Conservation (phyloP, 495 filamentous ascomycete genomes). For the Aspergillus leporis region DNA sequence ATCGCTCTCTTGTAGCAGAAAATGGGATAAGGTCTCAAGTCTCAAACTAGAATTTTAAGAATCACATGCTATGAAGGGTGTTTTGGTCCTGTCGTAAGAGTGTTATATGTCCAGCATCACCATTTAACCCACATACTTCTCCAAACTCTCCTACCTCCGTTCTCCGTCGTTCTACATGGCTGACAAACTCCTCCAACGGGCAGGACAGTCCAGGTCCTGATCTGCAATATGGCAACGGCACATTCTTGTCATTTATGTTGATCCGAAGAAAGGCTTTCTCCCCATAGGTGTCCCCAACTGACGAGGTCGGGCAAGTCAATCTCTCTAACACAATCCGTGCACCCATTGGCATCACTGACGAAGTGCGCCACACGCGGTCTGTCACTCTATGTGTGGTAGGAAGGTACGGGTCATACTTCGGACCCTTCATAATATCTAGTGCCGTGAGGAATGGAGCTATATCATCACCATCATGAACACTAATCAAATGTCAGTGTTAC, state of each 20-base stretch:
- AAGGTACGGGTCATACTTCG: slow-evolving; percentile 36
- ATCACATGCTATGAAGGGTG: too few species aligned
- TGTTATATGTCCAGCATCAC: slow-evolving; percentile 27
- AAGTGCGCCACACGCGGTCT: slow-evolving; percentile 54
- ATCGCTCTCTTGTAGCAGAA: not conserved
- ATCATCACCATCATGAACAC: slow-evolving; percentile 63
- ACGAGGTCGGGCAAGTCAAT: slow-evolving; percentile 37
- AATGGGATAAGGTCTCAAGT: not conserved
- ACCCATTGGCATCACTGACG: slow-evolving; percentile 59
- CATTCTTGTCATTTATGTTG: slow-evolving; percentile 60
- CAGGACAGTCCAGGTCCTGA: slow-evolving; percentile 56
- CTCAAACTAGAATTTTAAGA: too few species aligned
- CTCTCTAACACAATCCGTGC: slow-evolving; percentile 58
- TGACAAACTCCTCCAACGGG: slow-evolving; percentile 45
- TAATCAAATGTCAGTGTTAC: slow-evolving; percentile 17
- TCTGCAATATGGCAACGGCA: slow-evolving; percentile 50
- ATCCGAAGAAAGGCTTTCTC: slow-evolving; percentile 47
- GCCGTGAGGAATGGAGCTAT: slow-evolving; percentile 57
- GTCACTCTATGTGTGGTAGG: slow-evolving; percentile 42
- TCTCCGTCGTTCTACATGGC: slow-evolving; percentile 36
- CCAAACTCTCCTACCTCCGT: slow-evolving; percentile 33
- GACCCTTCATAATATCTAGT: slow-evolving; percentile 52
- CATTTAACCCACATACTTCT: slow-evolving; percentile 32
- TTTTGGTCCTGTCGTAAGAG: slow-evolving; percentile 29
- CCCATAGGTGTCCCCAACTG: not conserved